Base-by-base conservation (phyloP, 2,329 filamentous ascomycete genomes). In the Biscogniauxia mediterranea region DNA sequence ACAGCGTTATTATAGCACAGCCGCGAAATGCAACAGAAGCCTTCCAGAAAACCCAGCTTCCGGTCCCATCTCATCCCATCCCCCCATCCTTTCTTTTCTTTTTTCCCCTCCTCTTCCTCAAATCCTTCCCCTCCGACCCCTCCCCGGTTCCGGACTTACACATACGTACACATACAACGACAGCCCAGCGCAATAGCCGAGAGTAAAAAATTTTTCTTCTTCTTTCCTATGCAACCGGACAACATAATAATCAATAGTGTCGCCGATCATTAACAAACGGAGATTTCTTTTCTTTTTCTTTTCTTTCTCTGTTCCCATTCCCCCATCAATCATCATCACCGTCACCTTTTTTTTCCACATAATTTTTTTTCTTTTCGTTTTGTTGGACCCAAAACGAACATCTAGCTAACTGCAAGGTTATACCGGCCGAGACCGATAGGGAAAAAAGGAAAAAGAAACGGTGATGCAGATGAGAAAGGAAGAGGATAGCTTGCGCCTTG, bases 11-110 rank as follows among this genome's bases (percentile, higher is more conserved):
- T 38, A 56, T 56, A 56, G 57, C 57, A 46, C 38, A 46, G 42
- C 38, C 66, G 60, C 53, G 62, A 54, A 32, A 60, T 68, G 63
- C 61, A 56, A 65, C 61, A 55, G 67, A 70, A 70, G 25, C 20
- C 56, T 70, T 70, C 68, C 64, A 68, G 68, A 70, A 70, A 54
- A 28, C 3, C 11, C 58, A 9, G 26, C 11, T 32, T 13, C 28
- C 28, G 7, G 28, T 32, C 28, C 19, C 15, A 56, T 56, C 8
- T 21, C 60, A 55, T 60, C 57, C 51, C 42, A 56, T 19, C 55
- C 25, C n/a, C 42, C 13, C 21, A 19, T 9, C 38, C 38, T 52
- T 19, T 55, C 23, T 54, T 50, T 56, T 38, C 56, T 6, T 60
- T 60, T 46, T 26, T 54, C 60, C 60, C 52, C 28, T 20, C 54